A percentile compares a stretch with the other conserved stretches of the same genome.
phyloP scores from a whole-genome alignment of 2,329 filamentous ascomycete species.

The Periconia macrospinosa region DNA sequence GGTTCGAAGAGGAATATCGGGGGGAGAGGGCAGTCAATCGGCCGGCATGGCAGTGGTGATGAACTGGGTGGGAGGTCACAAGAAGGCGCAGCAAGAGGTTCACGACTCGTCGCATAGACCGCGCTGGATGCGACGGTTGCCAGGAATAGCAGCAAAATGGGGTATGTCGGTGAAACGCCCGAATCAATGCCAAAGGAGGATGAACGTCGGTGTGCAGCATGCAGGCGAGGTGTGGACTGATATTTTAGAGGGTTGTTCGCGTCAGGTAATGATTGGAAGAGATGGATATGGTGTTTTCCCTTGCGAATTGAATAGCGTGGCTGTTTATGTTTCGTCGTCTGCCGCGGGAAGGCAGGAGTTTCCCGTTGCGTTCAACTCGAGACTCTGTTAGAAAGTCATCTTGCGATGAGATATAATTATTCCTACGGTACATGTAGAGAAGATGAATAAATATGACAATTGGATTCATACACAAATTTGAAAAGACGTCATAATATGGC shows the following conservation, averaged over 20 bases:
- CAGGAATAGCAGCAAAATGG: not conserved
- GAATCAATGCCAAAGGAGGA: not conserved
- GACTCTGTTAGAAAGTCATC: not conserved
- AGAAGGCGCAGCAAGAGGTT: not conserved
- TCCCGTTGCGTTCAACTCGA: not conserved
- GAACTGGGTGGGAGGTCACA: not conserved
- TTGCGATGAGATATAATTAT: too few relatives aligned
- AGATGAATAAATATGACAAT: too few relatives aligned
- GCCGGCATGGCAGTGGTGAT: constrained; percentile 3
- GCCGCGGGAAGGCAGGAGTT: not conserved
- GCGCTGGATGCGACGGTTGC: not conserved
- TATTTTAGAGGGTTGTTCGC: not conserved
- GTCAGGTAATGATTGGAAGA: not conserved
- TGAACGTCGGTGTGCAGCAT: constrained; percentile 1
- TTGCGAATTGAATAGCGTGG: constrained; percentile 2
- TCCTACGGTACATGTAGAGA: too few relatives aligned
- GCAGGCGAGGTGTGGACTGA: constrained; percentile 1
- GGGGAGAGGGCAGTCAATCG: not conserved
- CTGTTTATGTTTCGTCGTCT: not conserved
- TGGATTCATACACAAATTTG: too few relatives aligned
- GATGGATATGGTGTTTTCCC: constrained; percentile 1
- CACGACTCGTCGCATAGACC: not conserved
- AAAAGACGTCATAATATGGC: too few relatives aligned
- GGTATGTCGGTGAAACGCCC: not conserved
- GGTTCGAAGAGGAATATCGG: not conserved